These are phyloP conservation scores for Streptanthus diversifolius DNA, from an alignment of 345 rosid species.

Conservation along the genomic window DNA sequence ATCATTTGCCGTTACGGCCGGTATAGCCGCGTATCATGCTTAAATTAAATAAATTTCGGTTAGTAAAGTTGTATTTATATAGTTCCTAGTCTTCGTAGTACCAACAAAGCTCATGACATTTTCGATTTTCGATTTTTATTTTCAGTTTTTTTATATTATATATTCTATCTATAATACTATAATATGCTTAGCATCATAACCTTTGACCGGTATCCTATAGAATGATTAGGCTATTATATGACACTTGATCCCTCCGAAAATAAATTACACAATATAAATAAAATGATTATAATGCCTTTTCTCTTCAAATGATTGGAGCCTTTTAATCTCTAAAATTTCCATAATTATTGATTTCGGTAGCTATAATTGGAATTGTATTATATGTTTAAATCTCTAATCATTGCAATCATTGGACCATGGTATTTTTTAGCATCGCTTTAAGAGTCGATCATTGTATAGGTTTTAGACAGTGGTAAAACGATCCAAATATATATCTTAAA, in stretches of 20 bases:
- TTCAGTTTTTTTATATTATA: background rate
- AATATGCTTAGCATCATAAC: conserved; percentile 8
- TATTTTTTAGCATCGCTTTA: background rate
- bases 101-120: conserved; percentile 28
- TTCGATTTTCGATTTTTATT: background rate
- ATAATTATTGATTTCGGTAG: conserved; percentile 11
- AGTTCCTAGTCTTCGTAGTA: conserved; percentile 18
- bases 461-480: background rate
- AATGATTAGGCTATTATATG: conserved; percentile 26
- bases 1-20: conserved; percentile 60
- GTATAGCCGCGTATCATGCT: conserved; percentile 56
- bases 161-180: background rate
- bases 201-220: conserved; percentile 30
- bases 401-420: conserved; percentile 14
- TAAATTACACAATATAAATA: background rate
- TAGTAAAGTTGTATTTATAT: conserved; percentile 17
- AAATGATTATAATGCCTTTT: background rate
- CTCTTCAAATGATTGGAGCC: conserved; percentile 24
- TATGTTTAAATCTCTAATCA: conserved; percentile 3
- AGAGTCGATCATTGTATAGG: background rate
- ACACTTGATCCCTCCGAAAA: conserved; percentile 17
- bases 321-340: background rate
- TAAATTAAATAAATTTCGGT: background rate
- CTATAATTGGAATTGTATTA: conserved; percentile 8
- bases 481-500: background rate